Percentiles rank a stretch among this genome's conserved stretches.
phyloP scores from a whole-genome alignment of 78 protist genomes.

The Chrysochromulina parva region DNA sequence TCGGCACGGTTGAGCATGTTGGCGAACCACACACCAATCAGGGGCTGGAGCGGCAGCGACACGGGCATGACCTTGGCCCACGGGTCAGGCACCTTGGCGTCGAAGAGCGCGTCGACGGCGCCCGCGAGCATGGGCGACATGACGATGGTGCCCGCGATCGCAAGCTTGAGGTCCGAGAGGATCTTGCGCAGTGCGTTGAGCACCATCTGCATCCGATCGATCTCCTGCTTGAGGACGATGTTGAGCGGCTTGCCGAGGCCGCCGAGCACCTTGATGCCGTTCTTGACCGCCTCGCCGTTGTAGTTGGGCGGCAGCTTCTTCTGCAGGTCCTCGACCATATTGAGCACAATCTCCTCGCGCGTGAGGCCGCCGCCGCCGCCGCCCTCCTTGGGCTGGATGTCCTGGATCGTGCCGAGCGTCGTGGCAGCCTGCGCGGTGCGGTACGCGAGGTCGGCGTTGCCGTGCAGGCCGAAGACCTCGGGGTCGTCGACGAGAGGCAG shows the following conservation, averaged over 20 bases:
- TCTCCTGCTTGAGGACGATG: constrained; percentile 78
- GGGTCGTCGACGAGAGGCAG: constrained; percentile 77
- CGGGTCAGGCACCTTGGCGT: constrained; percentile 65
- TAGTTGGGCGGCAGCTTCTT: constrained; percentile 70
- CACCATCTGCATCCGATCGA: constrained; percentile 68
- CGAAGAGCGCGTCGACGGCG: constrained; percentile 59
- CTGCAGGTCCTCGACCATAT: constrained; percentile 59
- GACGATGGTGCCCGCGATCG: constrained; percentile 81
- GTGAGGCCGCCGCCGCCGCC: constrained; percentile 68
- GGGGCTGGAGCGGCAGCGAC: background rate
- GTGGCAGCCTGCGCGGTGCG: constrained; percentile 40
- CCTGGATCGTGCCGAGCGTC: constrained; percentile 65
- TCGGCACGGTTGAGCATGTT: constrained; percentile 56
- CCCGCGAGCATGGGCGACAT: constrained; percentile 64
- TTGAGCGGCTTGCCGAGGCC: constrained; percentile 66
- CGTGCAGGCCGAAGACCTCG: constrained; percentile 83
- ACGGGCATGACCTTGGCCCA: constrained; percentile 44
- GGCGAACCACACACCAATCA: constrained; percentile 73
- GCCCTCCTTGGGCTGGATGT: constrained; percentile 81
- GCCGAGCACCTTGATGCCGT: constrained; percentile 14
- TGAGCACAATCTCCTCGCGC: constrained; percentile 68
- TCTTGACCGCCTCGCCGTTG: constrained; percentile 37
- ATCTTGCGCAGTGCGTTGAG: constrained; percentile 47
- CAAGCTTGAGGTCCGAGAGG: constrained; percentile 67
- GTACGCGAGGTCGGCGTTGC: constrained; percentile 85